Conservation (phyloP, 495 filamentous ascomycete genomes). For the Podospora bellae-mahoneyi region DNA sequence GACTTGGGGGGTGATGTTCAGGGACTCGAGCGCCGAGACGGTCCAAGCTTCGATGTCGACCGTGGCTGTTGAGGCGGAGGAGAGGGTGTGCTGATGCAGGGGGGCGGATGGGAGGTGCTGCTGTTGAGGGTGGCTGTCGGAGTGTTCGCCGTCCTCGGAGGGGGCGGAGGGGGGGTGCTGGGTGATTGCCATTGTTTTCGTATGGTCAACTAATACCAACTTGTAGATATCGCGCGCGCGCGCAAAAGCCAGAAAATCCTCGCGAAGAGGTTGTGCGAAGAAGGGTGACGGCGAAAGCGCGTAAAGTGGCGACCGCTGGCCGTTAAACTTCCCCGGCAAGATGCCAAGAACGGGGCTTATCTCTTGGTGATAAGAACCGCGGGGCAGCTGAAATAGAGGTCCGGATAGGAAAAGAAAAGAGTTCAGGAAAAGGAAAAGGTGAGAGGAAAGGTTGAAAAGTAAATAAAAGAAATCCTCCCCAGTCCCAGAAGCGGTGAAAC, state of each 20-base stretch:
- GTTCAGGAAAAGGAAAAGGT: not conserved
- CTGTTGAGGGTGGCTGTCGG: conserved; percentile 10
- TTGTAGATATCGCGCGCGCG: not conserved
- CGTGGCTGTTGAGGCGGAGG: conserved; percentile 32
- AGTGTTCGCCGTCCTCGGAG: conserved; percentile 15
- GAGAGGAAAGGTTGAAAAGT: not conserved
- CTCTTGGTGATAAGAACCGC: not conserved
- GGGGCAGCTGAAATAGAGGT: too few species aligned
- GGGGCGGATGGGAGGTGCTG: conserved; percentile 7
- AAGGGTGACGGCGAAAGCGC: not conserved
- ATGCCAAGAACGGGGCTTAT: conserved; percentile 6
- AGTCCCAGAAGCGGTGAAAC: not conserved
- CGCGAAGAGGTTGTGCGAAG: not conserved
- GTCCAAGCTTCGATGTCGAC: conserved; percentile 52
- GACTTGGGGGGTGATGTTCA: conserved; percentile 42
- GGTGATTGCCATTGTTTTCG: conserved; percentile 25
- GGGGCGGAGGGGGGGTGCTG: conserved; percentile 6
- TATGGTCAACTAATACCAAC: not conserved
- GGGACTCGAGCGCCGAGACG: conserved; percentile 46
- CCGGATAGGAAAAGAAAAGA: not conserved
- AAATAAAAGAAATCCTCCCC: not conserved
- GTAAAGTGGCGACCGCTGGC: conserved; percentile 5
- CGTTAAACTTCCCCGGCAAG: not conserved
- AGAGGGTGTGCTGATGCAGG: conserved; percentile 31
- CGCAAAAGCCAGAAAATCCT: not conserved